A percentile compares a stretch with the other conserved stretches of the same genome.
These are phyloP conservation scores for Mixia osmundae DNA, from an alignment of 1,284 basidiomycete genomes.

Conservation along the genomic window DNA sequence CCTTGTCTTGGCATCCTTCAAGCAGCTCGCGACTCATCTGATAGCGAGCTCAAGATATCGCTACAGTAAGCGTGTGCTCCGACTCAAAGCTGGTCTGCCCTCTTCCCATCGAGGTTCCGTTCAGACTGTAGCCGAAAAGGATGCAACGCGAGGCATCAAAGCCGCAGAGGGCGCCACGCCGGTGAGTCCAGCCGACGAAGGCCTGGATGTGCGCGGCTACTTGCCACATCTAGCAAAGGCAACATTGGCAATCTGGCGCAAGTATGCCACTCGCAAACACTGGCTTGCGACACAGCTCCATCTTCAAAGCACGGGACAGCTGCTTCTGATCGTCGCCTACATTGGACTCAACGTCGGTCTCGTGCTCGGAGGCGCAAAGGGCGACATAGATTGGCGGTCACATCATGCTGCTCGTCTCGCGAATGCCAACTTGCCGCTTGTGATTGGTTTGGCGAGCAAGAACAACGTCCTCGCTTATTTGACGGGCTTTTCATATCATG, in stretches of 20 bases:
- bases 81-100: too few species aligned
- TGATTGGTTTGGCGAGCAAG: slow-evolving; percentile 4
- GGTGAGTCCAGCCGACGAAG: too few species aligned
- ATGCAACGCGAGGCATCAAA: too few species aligned
- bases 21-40: too few species aligned
- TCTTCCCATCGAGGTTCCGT: too few species aligned
- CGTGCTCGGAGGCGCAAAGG: slow-evolving; percentile 5
- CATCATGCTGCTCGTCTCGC: slow-evolving; percentile 8
- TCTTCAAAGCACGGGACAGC: slow-evolving; percentile 7
- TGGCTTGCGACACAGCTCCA: background rate
- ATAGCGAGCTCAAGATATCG: too few species aligned
- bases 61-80: too few species aligned
- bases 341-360: slow-evolving; percentile 8
- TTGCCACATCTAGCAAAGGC: too few species aligned
- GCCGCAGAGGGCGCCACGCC: too few species aligned
- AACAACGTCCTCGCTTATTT: background rate
- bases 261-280: slow-evolving; percentile 7
- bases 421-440: slow-evolving; percentile 10
- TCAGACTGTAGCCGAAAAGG: too few species aligned
- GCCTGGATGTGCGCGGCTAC: too few species aligned
- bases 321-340: slow-evolving; percentile 6
- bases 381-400: slow-evolving; percentile 9
- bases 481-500: background rate
- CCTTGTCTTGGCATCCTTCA: too few species aligned
- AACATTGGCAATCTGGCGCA: slow-evolving; percentile 5